These are phyloP conservation scores for Zygoascus flipseniorum DNA, from an alignment of 805 yeast genomes.

Conservation along the genomic window DNA sequence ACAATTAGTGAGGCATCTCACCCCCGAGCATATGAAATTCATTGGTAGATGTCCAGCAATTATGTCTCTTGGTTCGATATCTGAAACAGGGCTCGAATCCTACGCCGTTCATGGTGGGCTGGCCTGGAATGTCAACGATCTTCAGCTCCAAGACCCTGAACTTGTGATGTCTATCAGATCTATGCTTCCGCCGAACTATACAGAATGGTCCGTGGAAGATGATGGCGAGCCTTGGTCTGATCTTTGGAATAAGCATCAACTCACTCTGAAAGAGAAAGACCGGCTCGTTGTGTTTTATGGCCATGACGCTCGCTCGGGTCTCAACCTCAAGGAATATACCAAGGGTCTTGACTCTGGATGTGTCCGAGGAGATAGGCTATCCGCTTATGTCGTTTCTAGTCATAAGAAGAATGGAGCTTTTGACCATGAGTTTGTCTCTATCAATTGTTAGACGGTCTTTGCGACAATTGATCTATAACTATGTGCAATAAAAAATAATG, in stretches of 20 bases:
- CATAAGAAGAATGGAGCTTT: slow-evolving; percentile 19
- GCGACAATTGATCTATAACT: neutral
- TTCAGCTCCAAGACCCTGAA: slow-evolving; percentile 51
- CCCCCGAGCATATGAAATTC: slow-evolving; percentile 52
- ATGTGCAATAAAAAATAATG: neutral
- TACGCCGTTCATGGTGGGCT: slow-evolving; percentile 82
- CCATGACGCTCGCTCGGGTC: slow-evolving; percentile 78
- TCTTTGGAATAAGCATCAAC: slow-evolving; percentile 43
- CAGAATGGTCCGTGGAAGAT: slow-evolving; percentile 42
- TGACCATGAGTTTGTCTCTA: slow-evolving; percentile 22
- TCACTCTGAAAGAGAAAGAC: slow-evolving; percentile 18
- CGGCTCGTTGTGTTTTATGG: slow-evolving; percentile 61
- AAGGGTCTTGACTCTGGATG: slow-evolving; percentile 82
- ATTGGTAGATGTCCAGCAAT: slow-evolving; percentile 59
- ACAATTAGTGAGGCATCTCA: slow-evolving; percentile 43
- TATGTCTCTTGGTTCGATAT: slow-evolving; percentile 48
- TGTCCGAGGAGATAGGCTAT: slow-evolving; percentile 60
- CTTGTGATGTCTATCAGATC: slow-evolving; percentile 65
- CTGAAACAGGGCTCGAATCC: slow-evolving; percentile 30
- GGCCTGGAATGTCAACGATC: slow-evolving; percentile 46
- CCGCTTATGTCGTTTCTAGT: slow-evolving; percentile 45
- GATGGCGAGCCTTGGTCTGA: slow-evolving; percentile 48
- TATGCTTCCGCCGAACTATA: slow-evolving; percentile 56
- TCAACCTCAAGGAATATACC: slow-evolving; percentile 54
- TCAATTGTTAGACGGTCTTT: slow-evolving; percentile 17